These are phyloP conservation scores for Cordyceps cateniannulata DNA, from an alignment of 2,329 filamentous ascomycete species.

Conservation along the genomic window DNA sequence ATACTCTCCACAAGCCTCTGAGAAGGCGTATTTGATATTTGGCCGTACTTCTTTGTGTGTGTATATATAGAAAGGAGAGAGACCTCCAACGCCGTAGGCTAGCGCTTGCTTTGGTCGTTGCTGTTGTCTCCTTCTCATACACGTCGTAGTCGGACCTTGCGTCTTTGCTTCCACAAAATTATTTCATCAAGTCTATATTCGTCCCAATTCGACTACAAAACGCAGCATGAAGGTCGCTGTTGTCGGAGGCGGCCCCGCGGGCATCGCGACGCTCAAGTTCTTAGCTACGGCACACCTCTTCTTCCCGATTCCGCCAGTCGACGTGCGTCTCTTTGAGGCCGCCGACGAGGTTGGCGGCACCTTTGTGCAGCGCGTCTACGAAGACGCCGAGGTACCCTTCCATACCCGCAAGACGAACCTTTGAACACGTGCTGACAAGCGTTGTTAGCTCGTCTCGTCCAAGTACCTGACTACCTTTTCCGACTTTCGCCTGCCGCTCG, in stretches of 20 bases:
- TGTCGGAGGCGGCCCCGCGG: conserved; percentile 37
- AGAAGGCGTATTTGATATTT: too few relatives aligned
- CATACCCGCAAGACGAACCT: neutral
- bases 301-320: conserved; percentile 31
- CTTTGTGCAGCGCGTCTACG: conserved; percentile 40
- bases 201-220: too few relatives aligned
- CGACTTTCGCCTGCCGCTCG: conserved; percentile 36
- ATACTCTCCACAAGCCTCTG: too few relatives aligned
- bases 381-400: conserved; percentile 35
- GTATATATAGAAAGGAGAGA: too few relatives aligned
- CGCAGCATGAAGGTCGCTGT: conserved; percentile 32
- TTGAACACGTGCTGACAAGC: neutral
- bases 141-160: too few relatives aligned
- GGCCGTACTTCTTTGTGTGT: too few relatives aligned
- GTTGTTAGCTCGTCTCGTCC: conserved; percentile 36
- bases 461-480: conserved; percentile 46
- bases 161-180: too few relatives aligned
- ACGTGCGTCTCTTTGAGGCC: conserved; percentile 39
- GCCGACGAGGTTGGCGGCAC: conserved; percentile 39
- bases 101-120: too few relatives aligned
- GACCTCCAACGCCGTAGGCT: too few relatives aligned
- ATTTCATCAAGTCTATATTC: neutral
- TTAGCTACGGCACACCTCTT: conserved; percentile 31
- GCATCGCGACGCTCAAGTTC: conserved; percentile 35
- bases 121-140: too few relatives aligned